Evolutionary conservation across 2,329 filamentous ascomycete species (phyloP), one percentile per base, ranked within the genome.

Genomic region (Exophiala alcalophila): DNA sequence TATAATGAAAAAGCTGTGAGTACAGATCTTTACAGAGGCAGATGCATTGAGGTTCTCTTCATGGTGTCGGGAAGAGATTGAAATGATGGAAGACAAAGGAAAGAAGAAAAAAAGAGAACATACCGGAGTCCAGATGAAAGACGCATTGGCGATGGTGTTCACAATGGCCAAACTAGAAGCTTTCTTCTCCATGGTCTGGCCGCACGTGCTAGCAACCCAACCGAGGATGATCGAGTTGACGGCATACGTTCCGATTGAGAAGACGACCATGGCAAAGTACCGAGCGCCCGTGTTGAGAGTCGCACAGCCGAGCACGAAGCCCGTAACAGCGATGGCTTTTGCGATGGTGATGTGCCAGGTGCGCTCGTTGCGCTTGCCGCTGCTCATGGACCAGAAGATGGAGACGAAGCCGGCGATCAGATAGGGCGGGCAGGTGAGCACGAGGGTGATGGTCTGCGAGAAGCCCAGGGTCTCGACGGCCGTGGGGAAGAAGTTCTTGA

Each of bases 311-410:
- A 55, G 46, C 9, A 51, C 25, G 29, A 47, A 49, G 2, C 49
- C 47, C 0, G 67, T 65, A 3, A 86, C 69, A 9, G 78, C 76
- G 26, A 86, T 65, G 41, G 69, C 73, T 9, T 86, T 69, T 0
- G 83, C 81, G 1, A 77, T 43, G 0, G 71, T 70, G 47, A 87
- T 74, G 61, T 88, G 84, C 60, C 76, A 78, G 61, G 80, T 86
- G 4, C 83, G 75, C 62, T 88, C 83, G 52, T 60, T 35, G 60
- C 46, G 44, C 58, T 55, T 47, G 53, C 58, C 26, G 51, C 59
- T 28, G 50, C 53, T 40, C 57, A 58, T 28, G 55, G 53, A 34
- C 19, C 23, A 21, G 11, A 37, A 12, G 20, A 50, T 21, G 25
- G 28, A 37, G 26, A 38, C 20, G 10, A 47, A 52, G 44, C 60